Conservation (phyloP, 768 basidiomycete genomes). For the Lactarius hengduanensis region DNA sequence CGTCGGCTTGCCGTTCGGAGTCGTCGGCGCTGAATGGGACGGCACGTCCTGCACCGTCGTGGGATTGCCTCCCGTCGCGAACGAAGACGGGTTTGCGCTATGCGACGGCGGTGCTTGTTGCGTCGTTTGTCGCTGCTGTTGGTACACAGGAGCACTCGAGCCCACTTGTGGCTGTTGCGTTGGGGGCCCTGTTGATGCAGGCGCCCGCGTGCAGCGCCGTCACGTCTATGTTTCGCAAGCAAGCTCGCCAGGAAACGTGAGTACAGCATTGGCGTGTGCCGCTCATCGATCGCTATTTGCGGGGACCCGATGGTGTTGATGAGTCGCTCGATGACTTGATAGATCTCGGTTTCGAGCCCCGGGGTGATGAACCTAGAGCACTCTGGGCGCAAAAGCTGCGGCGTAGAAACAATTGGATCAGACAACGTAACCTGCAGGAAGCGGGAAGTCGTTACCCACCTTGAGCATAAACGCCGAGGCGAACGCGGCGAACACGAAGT, state of each 20-base stretch:
- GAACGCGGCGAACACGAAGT: conserved; percentile 35
- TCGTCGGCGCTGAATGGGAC: not conserved
- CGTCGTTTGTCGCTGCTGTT: not conserved
- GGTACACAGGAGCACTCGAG: conserved; percentile 7
- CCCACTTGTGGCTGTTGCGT: conserved; percentile 14
- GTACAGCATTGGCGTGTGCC: conserved; percentile 78
- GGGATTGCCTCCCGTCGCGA: not conserved
- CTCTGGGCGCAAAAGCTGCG: conserved; percentile 75
- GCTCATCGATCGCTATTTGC: conserved; percentile 74
- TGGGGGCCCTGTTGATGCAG: conserved; percentile 24
- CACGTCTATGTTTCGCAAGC: conserved; percentile 48
- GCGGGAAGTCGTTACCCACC: conserved; percentile 38
- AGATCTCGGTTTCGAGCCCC: conserved; percentile 62
- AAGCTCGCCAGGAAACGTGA: conserved; percentile 75
- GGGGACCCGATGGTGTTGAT: conserved; percentile 66
- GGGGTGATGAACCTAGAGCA: conserved; percentile 58
- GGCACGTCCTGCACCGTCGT: not conserved
- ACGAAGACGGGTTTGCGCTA: not conserved
- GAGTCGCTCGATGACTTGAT: conserved; percentile 59
- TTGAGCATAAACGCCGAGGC: conserved; percentile 83
- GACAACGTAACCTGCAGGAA: not conserved
- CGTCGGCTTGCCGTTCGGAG: not conserved
- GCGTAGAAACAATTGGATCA: not conserved
- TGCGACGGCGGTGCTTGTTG: conserved; percentile 6
- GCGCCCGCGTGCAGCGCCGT: conserved; percentile 24